Conservation (phyloP, 768 basidiomycete species). For the Stropharia rugosoannulata region DNA sequence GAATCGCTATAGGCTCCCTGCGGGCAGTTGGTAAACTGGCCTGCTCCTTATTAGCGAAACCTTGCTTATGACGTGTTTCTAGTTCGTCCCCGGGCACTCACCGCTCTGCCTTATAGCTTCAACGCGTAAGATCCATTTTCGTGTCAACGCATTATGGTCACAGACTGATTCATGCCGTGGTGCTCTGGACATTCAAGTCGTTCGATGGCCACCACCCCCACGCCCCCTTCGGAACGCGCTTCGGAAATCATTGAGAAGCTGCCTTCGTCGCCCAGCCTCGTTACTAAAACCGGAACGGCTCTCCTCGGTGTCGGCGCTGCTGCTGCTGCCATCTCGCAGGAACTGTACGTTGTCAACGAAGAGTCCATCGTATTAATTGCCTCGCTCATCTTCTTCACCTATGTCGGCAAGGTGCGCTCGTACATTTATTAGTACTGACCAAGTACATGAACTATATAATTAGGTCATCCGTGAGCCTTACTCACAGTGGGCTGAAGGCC, state of each 20-base stretch:
- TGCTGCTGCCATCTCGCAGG: constrained; percentile 93
- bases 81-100: constrained; percentile 59
- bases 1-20: constrained; percentile 66
- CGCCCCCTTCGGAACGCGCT: constrained; percentile 83
- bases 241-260: constrained; percentile 87
- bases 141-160: constrained; percentile 5
- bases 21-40: constrained; percentile 52
- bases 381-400: constrained; percentile 78
- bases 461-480: constrained; percentile 85
- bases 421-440: constrained; percentile 1
- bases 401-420: constrained; percentile 70
- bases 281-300: constrained; percentile 94
- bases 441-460: constrained; percentile 7
- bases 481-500: constrained; percentile 86
- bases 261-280: constrained; percentile 79
- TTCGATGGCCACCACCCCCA: constrained; percentile 63
- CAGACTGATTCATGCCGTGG: constrained; percentile 9
- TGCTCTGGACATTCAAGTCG: constrained; percentile 43
- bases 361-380: constrained; percentile 89
- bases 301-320: constrained; percentile 86
- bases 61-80: constrained; percentile 6
- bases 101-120: constrained; percentile 43
- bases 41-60: not conserved
- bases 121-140: constrained; percentile 38
- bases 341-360: constrained; percentile 97